Base-by-base conservation (phyloP, 192 early-diverging fungal genomes). In the Rhizophagus clarus region DNA sequence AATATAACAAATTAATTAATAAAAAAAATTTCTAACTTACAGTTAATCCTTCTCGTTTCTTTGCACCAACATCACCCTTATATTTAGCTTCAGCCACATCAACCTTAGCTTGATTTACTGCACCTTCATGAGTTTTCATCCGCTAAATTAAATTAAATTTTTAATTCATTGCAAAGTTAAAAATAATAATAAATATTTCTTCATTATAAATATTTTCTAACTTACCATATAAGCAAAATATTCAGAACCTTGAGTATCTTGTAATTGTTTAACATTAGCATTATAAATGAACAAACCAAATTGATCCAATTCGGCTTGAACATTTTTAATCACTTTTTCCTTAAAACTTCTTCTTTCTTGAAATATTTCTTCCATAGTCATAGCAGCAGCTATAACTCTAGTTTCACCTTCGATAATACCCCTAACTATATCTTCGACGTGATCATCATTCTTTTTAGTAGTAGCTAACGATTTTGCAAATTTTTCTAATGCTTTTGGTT, bases 201-300 rank as follows among this genome's bases (percentile, higher is more conserved):
- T 14, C n/a, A 12, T 14, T 49, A 11, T 47, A 47, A 12, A 49
- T 49, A 2, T 12, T 49, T 49, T n/a, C 4, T 20, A 56, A 6
- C 4, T 56, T 56, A 85, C 70, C 62, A 89, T 81, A 67, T 89
- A 89, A 71, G 79, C 72, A 79, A 89, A 89, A 81, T 89, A 89
- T 77, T 89, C 88, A 61, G 77, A 81, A 11, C 88, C 88, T 14
- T 80, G 83, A 61, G 83, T 80, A 64, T 89, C 88, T 29, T 83
- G 81, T 34, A 89, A 69, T 49, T 87, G 79, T 74, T 90, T 90
- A 79, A 89, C 76, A 75, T 89, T 89, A 28, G 88, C 85, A 77
- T 89, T 89, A 83, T 89, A 90, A 70, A 91, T 88, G 63, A 67
- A 76, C 15, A 89, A 72, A 61, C 88, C 88, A 81, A 90, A 89